Evolutionary conservation across 2,329 filamentous ascomycete species (phyloP).

Genomic region (Aureobasidium subglaciale): DNA sequence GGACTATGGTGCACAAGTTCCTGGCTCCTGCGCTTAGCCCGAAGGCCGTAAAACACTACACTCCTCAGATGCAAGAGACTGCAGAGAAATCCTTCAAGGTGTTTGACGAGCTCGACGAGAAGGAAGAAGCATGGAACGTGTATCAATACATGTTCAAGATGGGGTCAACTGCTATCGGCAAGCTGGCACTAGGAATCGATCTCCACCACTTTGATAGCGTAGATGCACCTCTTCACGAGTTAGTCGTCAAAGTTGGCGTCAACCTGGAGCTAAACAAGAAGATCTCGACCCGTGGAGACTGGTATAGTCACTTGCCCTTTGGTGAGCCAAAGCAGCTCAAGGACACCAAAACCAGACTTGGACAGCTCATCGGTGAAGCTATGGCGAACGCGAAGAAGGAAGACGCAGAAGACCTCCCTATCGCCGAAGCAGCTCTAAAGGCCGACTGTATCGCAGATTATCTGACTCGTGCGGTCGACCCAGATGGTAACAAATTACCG

Average conservation of each 20-base stretch:
- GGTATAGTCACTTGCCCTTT: slow-evolving; percentile 52
- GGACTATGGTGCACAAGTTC: slow-evolving; percentile 53
- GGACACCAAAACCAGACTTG: slow-evolving; percentile 27
- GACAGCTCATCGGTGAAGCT: slow-evolving; percentile 34
- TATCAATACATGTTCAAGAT: slow-evolving; percentile 47
- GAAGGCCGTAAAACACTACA: slow-evolving; percentile 55
- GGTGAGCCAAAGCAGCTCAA: slow-evolving; percentile 46
- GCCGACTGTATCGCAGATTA: slow-evolving; percentile 40
- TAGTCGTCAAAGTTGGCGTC: slow-evolving; percentile 46
- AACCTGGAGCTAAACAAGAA: slow-evolving; percentile 53
- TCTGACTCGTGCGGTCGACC: slow-evolving; percentile 46
- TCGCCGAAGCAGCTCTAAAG: slow-evolving; percentile 33
- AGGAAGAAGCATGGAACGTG: slow-evolving; percentile 39
- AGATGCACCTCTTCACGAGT: slow-evolving; percentile 44
- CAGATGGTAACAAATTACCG: slow-evolving; percentile 48
- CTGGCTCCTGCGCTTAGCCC: slow-evolving; percentile 52
- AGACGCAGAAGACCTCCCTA: slow-evolving; percentile 28
- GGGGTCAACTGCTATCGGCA: slow-evolving; percentile 37
- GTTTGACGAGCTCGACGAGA: slow-evolving; percentile 43
- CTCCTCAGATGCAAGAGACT: slow-evolving; percentile 51
- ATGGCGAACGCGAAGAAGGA: slow-evolving; percentile 30
- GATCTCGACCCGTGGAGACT: slow-evolving; percentile 46
- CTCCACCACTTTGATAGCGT: slow-evolving; percentile 37
- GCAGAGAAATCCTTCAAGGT: slow-evolving; percentile 45
- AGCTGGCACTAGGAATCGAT: slow-evolving; percentile 38